phyloP scores from a whole-genome alignment of 768 basidiomycete genomes.

The Leccinum variicolor region DNA sequence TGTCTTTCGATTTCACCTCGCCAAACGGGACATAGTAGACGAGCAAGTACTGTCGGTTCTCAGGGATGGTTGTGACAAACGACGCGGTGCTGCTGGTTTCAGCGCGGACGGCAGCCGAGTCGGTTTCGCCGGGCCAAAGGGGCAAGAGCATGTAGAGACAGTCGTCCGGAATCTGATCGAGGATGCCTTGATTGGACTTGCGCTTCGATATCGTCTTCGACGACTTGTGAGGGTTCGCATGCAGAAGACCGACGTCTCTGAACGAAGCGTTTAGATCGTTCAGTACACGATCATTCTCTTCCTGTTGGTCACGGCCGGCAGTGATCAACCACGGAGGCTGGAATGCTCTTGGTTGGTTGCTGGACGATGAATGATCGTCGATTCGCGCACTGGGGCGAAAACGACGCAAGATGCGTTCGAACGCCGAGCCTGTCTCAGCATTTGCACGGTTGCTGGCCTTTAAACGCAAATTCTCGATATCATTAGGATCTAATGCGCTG shows the following conservation, averaged over 20 bases:
- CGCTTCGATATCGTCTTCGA: conserved; percentile 18
- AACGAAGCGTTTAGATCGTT: conserved; percentile 72
- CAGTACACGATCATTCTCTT: conserved; percentile 65
- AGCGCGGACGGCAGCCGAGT: conserved; percentile 35
- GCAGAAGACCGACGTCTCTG: conserved; percentile 74
- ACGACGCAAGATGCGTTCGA: conserved; percentile 22
- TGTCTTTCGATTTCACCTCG: conserved; percentile 10
- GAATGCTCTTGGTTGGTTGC: conserved; percentile 32
- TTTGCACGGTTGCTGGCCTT: conserved; percentile 28
- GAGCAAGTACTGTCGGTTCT: conserved; percentile 66
- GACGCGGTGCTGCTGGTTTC: conserved; percentile 30
- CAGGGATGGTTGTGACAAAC: conserved; percentile 36
- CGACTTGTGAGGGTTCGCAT: conserved; percentile 43
- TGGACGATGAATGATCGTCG: conserved; percentile 23
- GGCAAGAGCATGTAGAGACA: conserved; percentile 81
- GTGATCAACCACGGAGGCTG: conserved; percentile 64
- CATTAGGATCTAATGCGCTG: conserved; percentile 52
- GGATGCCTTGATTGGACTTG: conserved; percentile 37
- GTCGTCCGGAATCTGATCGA: conserved; percentile 62
- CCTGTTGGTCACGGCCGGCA: conserved; percentile 60
- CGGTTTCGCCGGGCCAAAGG: conserved; percentile 78
- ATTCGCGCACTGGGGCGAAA: conserved; percentile 17
- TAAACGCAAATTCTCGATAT: conserved; percentile 43
- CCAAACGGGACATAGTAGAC: conserved; percentile 72
- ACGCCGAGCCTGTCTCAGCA: conserved; percentile 16